Base-by-base conservation (phyloP, 2,329 filamentous ascomycete genomes). In the Aspergillus fumigatus region DNA sequence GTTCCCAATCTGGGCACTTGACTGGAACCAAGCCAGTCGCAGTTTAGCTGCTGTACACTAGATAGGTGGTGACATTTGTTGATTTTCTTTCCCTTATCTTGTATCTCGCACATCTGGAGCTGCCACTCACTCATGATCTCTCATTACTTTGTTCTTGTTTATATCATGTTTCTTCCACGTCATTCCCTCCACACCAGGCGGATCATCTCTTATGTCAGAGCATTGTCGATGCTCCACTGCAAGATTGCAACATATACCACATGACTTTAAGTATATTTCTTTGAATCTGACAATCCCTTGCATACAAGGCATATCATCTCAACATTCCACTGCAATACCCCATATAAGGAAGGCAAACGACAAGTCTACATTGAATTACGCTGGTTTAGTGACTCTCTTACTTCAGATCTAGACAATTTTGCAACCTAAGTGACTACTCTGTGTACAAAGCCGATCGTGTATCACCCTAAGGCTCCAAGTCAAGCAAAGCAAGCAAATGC, bases 1-100 rank as follows among this genome's bases (percentile, higher is more conserved):
- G 4, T 75, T 80, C 53, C 73, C 75, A 4, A 65, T 76, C 26
- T 77, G 75, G 75, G 65, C 73, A 48, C 60, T 72, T 55, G 65
- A 73, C 47, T 69, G 74, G 72, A 66, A 72, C 70, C 59, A 80
- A 77, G 75, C 83, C 26, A 59, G 59, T 41, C 61, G 62, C 32
- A 70, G 65, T 43, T 51, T 76, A 52, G 68, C 71, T 41, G 61
- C 74, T 48, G 73, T 73, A 50, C 72, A 74, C 60, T 76, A 62
- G 69, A 51, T 40, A 41, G 47, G 49, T 35, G 29, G 32, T 45
- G 49, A 51, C 54, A 23, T 52, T 45, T 52, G 17, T 52, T 51
- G 53, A 49, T 35, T 27, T 49, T 40, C 49, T 54, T 50, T 26
- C 43, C 47, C 25, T 53, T 48, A 17, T 41, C 26, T 50, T 43